Percentiles rank a stretch among this genome's conserved stretches.
These are phyloP conservation scores for Leccinum huronense DNA, from an alignment of 1,284 basidiomycete species.

Conservation along the genomic window DNA sequence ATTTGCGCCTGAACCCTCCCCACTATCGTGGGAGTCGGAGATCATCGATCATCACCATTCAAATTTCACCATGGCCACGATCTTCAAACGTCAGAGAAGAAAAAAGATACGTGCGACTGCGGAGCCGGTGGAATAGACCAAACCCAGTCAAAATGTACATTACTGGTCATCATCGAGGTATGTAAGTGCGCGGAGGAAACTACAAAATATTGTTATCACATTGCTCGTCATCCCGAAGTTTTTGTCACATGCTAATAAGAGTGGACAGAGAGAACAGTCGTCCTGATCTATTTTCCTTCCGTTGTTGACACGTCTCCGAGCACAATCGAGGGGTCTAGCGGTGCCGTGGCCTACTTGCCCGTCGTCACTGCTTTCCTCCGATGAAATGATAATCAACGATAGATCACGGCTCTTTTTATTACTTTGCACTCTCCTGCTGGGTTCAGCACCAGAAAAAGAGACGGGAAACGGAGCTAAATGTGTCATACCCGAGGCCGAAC, in stretches of 20 bases:
- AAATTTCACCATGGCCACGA: too few relatives aligned
- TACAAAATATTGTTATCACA: background rate
- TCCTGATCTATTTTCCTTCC: slow-evolving; percentile 1
- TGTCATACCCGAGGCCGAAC: slow-evolving; percentile 22
- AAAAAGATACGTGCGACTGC: too few relatives aligned
- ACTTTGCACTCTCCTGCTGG: slow-evolving; percentile 15
- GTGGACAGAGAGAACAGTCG: slow-evolving; percentile 19
- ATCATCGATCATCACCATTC: too few relatives aligned
- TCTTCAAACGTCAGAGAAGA: too few relatives aligned
- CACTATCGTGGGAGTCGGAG: too few relatives aligned
- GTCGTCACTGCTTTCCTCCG: slow-evolving; percentile 22
- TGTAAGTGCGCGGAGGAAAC: background rate
- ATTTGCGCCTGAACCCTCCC: too few relatives aligned
- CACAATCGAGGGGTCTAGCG: slow-evolving; percentile 4
- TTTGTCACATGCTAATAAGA: background rate
- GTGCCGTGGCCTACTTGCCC: background rate
- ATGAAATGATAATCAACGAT: slow-evolving; percentile 29
- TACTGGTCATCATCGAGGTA: too few relatives aligned
- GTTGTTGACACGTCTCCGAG: slow-evolving; percentile 15
- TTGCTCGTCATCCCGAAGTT: background rate
- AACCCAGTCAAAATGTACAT: too few relatives aligned
- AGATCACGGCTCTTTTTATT: slow-evolving; percentile 24
- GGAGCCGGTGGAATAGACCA: too few relatives aligned
- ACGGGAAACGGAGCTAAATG: slow-evolving; percentile 13
- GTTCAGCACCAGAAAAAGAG: slow-evolving; percentile 20